Evolutionary conservation across 352 stramenopile genomes (phyloP).

Genomic region (Phytophthora macrochlamydospora): DNA sequence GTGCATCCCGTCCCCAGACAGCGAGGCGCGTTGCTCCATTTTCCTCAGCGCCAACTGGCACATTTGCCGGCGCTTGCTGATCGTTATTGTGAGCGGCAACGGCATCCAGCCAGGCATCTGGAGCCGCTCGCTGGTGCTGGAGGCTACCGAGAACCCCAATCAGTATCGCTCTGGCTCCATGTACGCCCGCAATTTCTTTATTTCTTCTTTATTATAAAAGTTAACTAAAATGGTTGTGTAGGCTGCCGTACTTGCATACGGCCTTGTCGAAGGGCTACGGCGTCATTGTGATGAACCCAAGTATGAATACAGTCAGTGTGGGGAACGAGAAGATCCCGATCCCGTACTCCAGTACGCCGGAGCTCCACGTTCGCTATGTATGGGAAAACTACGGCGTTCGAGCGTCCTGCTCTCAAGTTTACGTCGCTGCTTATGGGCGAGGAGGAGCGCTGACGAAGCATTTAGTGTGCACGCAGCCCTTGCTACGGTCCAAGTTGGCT

Average conservation of each 20-base stretch:
- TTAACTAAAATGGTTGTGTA: slow-evolving; percentile 3
- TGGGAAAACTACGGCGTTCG: slow-evolving; percentile 84
- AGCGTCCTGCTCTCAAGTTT: slow-evolving; percentile 75
- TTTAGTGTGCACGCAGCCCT: slow-evolving; percentile 70
- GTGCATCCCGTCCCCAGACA: slow-evolving; percentile 75
- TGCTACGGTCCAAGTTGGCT: slow-evolving; percentile 65
- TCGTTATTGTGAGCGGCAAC: slow-evolving; percentile 84
- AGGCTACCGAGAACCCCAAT: slow-evolving; percentile 66
- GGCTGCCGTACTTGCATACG: slow-evolving; percentile 79
- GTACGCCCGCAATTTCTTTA: slow-evolving; percentile 26
- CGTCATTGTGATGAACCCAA: slow-evolving; percentile 83
- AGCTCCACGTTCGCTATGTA: slow-evolving; percentile 81
- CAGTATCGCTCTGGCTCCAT: slow-evolving; percentile 87
- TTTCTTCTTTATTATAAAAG: neutral
- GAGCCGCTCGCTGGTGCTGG: slow-evolving; percentile 83
- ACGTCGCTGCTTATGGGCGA: slow-evolving; percentile 79
- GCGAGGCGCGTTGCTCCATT: slow-evolving; percentile 69
- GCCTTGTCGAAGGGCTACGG: slow-evolving; percentile 82
- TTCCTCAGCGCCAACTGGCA: slow-evolving; percentile 88
- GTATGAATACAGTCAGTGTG: slow-evolving; percentile 74
- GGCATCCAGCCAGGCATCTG: slow-evolving; percentile 88
- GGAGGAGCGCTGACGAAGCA: slow-evolving; percentile 77
- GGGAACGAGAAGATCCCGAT: slow-evolving; percentile 81
- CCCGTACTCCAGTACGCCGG: slow-evolving; percentile 72
- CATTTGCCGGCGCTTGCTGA: slow-evolving; percentile 71